A percentile compares a stretch with the other conserved stretches of the same genome.
phyloP scores from a whole-genome alignment of 2,329 filamentous ascomycete genomes.

The Penicillium oxalicum region DNA sequence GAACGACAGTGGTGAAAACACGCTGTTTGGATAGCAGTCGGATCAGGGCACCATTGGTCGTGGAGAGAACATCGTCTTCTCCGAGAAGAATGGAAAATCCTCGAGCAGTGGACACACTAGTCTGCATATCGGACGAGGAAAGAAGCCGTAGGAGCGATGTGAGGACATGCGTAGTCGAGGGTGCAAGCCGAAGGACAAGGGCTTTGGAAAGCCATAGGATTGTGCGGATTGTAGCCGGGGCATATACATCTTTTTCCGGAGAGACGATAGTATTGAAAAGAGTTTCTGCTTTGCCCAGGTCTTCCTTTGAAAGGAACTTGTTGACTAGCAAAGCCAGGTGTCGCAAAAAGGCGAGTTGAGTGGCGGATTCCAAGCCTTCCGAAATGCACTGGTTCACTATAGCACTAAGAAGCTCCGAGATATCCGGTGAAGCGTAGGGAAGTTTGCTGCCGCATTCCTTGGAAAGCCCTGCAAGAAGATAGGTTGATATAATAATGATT shows the following conservation, averaged over 20 bases:
- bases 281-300: slow-evolving; percentile 26
- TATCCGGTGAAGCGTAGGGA: slow-evolving; percentile 28
- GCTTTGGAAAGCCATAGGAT: slow-evolving; percentile 59
- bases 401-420: slow-evolving; percentile 32
- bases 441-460: slow-evolving; percentile 29
- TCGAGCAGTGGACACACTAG: slow-evolving; percentile 49
- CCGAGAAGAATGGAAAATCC: slow-evolving; percentile 56
- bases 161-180: slow-evolving; percentile 47
- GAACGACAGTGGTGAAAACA: slow-evolving; percentile 55
- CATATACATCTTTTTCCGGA: slow-evolving; percentile 19
- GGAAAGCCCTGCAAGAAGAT: slow-evolving; percentile 50
- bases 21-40: slow-evolving; percentile 59
- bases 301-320: slow-evolving; percentile 36
- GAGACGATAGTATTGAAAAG: slow-evolving; percentile 31
- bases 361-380: slow-evolving; percentile 26
- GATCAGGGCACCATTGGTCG: slow-evolving; percentile 56
- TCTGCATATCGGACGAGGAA: slow-evolving; percentile 39
- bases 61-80: slow-evolving; percentile 55
- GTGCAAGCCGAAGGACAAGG: slow-evolving; percentile 50
- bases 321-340: slow-evolving; percentile 39
- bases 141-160: slow-evolving; percentile 44
- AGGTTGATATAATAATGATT: slow-evolving; percentile 52
- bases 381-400: slow-evolving; percentile 31
- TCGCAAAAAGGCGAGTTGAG: slow-evolving; percentile 38
- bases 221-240: slow-evolving; percentile 45